Evolutionary conservation across 306 rosid species (phyloP), one percentile per base, ranked within the genome.

Genomic region (Mimosa bimucronata): DNA sequence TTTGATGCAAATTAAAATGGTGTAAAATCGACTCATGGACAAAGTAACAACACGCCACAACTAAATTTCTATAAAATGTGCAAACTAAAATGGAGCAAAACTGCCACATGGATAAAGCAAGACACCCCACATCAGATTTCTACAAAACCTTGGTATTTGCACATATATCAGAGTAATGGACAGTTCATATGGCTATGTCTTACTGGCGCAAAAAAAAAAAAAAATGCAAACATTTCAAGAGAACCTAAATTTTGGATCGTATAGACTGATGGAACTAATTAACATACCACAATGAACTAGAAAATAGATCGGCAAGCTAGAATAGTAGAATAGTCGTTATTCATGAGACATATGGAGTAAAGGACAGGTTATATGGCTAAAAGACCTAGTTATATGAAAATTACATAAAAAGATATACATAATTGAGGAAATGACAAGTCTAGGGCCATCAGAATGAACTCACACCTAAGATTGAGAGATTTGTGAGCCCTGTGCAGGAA

Each of bases 391-490:
- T 18, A 37, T 21, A 48, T n/a, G 38, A 50, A 68, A 37, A 78
- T 68, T 37, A 18, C 44, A 57, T 29, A n/a, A 60, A 55, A 8
- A 75, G 55, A 31, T 38, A 3, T 40, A 34, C 38, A 57, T 21
- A 78, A 6, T 18, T 44, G 18, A 44, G 48, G 71, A 8, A 41
- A 61, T 40, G 9, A 28, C 1, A 73, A 61, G 71, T 78, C 25
- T 71, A 42, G 37, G 73, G 34, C 66, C 40, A 52, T 62, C 37
- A 82, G 58, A 69, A 81, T 38, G 84, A 61, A 61, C 45, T 74
- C 90, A 80, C 73, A 91, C 97, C 97, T 87, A 91, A 71, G 70
- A 89, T 74, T 3, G 96, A 86, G 81, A 91, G 96, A 80, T 89
- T 91, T 30, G 90, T 91, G 86, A 91, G 75, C 57, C 96, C 91